These are phyloP conservation scores for Nemania sp. DNA, from an alignment of 2,329 filamentous ascomycete genomes.

Conservation along the genomic window DNA sequence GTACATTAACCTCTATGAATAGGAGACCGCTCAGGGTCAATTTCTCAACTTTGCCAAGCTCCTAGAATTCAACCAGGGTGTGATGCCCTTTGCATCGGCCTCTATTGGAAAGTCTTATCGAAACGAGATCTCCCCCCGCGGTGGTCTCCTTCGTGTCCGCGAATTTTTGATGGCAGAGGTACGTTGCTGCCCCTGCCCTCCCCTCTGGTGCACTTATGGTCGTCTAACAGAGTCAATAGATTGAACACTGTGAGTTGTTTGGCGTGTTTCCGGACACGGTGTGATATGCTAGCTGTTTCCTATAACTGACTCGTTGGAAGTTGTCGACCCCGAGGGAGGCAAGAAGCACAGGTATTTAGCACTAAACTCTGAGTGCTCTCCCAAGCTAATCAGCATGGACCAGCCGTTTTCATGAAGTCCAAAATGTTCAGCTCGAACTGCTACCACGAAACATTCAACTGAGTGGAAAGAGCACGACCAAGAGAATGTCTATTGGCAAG, in stretches of 20 bases:
- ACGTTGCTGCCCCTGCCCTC: too few relatives aligned
- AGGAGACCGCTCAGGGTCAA: slow-evolving; percentile 98
- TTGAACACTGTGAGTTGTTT: slow-evolving; percentile 94
- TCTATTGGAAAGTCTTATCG: slow-evolving; percentile 98
- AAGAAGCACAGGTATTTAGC: slow-evolving; percentile 94
- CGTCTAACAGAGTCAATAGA: too few relatives aligned
- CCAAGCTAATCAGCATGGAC: too few relatives aligned
- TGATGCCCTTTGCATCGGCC: slow-evolving; percentile 96
- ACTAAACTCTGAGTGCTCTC: too few relatives aligned
- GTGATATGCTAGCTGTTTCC: too few relatives aligned
- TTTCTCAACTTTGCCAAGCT: slow-evolving; percentile 97
- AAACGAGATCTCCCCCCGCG: slow-evolving; percentile 94
- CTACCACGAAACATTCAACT: slow-evolving; percentile 85
- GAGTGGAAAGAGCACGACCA: slow-evolving; percentile 76
- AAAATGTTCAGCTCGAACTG: slow-evolving; percentile 79
- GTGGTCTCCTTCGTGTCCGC: slow-evolving; percentile 88
- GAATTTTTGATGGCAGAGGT: slow-evolving; percentile 99
- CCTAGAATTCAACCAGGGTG: slow-evolving; percentile 91
- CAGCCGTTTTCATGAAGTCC: slow-evolving; percentile 86
- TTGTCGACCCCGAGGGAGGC: slow-evolving; percentile 90
- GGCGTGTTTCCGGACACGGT: too few relatives aligned
- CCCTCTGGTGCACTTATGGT: too few relatives aligned
- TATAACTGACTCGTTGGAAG: too few relatives aligned
- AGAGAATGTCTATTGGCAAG: slow-evolving; percentile 77
- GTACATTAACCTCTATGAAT: too few relatives aligned